Conservation (phyloP, 176 grass and related monocot genomes). For the Dactylis glomerata region DNA sequence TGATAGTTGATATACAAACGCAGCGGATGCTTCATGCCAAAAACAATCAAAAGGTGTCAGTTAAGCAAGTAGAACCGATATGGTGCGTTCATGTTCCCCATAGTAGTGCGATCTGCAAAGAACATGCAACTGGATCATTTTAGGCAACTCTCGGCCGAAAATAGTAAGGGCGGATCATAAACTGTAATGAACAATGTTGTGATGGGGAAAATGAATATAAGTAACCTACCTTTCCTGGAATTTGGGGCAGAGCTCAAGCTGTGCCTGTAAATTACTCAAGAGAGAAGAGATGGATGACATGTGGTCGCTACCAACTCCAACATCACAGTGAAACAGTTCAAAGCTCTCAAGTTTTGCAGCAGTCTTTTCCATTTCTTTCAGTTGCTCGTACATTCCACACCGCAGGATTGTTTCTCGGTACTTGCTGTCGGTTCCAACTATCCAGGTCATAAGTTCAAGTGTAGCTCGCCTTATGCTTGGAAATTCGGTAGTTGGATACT, state of each 20-base stretch:
- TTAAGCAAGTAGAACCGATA: constrained; percentile 30
- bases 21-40: neutral
- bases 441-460: constrained; percentile 31
- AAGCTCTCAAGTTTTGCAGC: constrained; percentile 22
- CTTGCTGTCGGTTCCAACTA: neutral
- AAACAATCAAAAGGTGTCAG: neutral
- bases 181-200: neutral
- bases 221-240: constrained; percentile 21
- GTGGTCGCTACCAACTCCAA: neutral
- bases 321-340: neutral
- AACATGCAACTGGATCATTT: neutral
- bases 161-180: neutral
- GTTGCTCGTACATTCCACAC: constrained; percentile 27
- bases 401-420: constrained; percentile 6
- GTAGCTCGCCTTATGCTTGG: constrained; percentile 28
- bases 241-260: constrained; percentile 7
- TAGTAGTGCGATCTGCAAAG: constrained; percentile 4
- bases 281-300: neutral
- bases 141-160: neutral
- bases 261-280: neutral
- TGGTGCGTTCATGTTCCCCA: neutral
- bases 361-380: constrained; percentile 21
- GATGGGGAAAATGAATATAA: neutral
- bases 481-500: constrained; percentile 14
- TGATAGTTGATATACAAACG: neutral